Evolutionary conservation across 805 yeast species (phyloP), one percentile per base, ranked within the genome.

Genomic region (Wickerhamiella dianesei): DNA sequence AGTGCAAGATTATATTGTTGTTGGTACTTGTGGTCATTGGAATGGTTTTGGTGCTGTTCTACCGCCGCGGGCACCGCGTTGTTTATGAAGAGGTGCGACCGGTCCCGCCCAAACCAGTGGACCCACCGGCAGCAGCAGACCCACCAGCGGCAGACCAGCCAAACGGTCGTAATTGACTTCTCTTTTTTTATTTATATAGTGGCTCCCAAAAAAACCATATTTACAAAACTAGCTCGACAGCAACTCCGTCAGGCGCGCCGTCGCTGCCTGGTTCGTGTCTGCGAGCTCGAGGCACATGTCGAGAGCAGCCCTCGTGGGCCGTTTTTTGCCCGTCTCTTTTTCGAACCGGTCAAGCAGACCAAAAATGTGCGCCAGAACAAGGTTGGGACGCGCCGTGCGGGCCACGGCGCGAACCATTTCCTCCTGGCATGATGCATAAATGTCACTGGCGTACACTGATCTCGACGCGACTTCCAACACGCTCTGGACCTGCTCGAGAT

Each of bases 1-100:
- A 88, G 63, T 92, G 97, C 66, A 87, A 86, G 62, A 65, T 89
- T 36, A 88, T 89, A 12, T 70, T 89, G 37, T 71, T 89, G 43
- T 64, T 92, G 50, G 65, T 78, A 3, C 69, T 89, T 46, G 62
- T 87, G 20, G 89, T 86, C 19, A 65, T 86, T 32, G 79, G 83
- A 3, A 66, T 86, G 46, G 67, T 87, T 41, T 73, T 87, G 53
- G 60, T 86, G 14, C 76, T 88, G 2, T 64, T 87, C 53, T 71
- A 84, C 49, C 56, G 53, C 13, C 50, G 40, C 37, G 39, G 42
- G 8, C 47, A 46, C 40, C 32, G 29, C 18, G 47, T 47, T 13
- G 48, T 52, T 5, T 49, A 53, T 40, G 52, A 13, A 18, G 22
- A 53, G 9, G 32, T 25, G 9, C 32, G 32, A 6, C 32, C 32